Conservation (phyloP, 768 basidiomycete genomes). For the Naganishia vaughanmartiniae region DNA sequence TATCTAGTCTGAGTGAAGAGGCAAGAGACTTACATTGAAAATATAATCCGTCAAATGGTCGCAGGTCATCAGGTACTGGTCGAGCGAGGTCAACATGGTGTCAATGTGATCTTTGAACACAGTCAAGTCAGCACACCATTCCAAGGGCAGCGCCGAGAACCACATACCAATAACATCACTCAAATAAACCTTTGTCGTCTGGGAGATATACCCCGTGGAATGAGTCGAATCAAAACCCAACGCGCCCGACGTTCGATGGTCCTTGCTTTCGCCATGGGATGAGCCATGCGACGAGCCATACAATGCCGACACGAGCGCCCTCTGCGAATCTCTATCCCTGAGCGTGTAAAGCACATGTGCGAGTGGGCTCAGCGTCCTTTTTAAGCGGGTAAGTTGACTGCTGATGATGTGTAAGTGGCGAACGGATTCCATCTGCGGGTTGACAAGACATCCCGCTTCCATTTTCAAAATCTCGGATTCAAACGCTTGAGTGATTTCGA, state of each 20-base stretch:
- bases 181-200: constrained; percentile 40
- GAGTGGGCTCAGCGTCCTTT: constrained; percentile 45
- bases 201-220: constrained; percentile 14
- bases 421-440: constrained; percentile 47
- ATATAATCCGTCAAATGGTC: constrained; percentile 51
- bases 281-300: constrained; percentile 21
- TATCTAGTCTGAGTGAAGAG: background rate
- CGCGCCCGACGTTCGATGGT: constrained; percentile 20
- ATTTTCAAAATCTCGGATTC: constrained; percentile 50
- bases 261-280: constrained; percentile 11
- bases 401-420: constrained; percentile 50
- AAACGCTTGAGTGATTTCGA: constrained; percentile 48
- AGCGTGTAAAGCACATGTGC: constrained; percentile 46
- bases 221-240: constrained; percentile 21
- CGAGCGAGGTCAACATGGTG: constrained; percentile 42
- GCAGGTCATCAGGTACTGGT: constrained; percentile 47
- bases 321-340: constrained; percentile 46
- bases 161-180: constrained; percentile 43
- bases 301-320: constrained; percentile 39
- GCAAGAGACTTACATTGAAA: constrained; percentile 43
- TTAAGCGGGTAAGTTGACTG: constrained; percentile 49
- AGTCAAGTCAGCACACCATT: background rate
- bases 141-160: background rate
- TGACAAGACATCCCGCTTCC: constrained; percentile 49
- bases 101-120: constrained; percentile 45